phyloP scores from a whole-genome alignment of 192 early-diverging fungal genomes.

The Rhizophagus sp. region DNA sequence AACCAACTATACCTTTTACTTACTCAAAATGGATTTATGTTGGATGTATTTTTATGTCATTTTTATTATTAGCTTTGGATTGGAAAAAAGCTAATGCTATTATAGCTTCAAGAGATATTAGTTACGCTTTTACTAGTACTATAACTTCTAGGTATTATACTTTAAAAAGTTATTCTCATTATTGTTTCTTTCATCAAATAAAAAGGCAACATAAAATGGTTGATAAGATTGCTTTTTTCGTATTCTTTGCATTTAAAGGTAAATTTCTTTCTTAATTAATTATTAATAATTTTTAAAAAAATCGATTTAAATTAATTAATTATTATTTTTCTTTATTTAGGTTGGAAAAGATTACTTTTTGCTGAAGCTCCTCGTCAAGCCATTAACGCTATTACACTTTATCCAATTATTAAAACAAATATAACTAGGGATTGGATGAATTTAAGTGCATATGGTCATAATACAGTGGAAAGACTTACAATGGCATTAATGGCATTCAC shows the following conservation, averaged over 20 bases:
- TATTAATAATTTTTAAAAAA: no score
- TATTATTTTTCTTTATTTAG: constrained; percentile 36
- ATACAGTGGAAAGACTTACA: neutral
- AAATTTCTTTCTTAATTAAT: neutral
- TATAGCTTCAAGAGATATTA: constrained; percentile 71
- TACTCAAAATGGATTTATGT: constrained; percentile 55
- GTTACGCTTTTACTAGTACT: constrained; percentile 69
- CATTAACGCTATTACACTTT: constrained; percentile 59
- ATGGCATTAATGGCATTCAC: constrained; percentile 57
- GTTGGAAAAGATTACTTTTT: constrained; percentile 81
- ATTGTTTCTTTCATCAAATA: constrained; percentile 76
- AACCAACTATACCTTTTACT: constrained; percentile 42
- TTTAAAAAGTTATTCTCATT: constrained; percentile 73
- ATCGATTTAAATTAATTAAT: no score
- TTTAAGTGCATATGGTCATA: constrained; percentile 17
- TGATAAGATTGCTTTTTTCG: constrained; percentile 78
- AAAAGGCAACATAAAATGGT: constrained; percentile 57
- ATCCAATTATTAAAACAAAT: constrained; percentile 35
- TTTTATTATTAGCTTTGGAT: constrained; percentile 68
- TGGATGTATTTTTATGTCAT: constrained; percentile 69
- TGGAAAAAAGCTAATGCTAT: constrained; percentile 65
- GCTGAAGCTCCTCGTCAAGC: constrained; percentile 81
- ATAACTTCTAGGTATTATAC: constrained; percentile 77
- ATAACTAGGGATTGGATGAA: neutral
- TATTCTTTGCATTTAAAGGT: constrained; percentile 83